Evolutionary conservation across 2,329 filamentous ascomycete genomes (phyloP), one percentile per base, ranked within the genome.

Genomic region (Botrytis squamosa): DNA sequence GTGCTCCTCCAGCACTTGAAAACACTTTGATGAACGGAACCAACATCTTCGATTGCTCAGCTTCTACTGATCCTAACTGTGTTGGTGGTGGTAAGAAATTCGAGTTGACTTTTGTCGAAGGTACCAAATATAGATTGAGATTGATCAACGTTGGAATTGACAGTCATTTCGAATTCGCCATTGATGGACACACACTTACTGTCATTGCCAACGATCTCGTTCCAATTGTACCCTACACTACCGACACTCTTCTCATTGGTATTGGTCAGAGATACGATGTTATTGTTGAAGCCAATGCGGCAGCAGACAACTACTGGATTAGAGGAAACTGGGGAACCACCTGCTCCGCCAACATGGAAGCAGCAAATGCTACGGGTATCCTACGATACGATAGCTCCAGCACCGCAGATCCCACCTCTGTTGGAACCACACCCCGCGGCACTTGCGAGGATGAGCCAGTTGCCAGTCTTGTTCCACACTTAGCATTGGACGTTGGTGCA

Each of bases 121-220:
- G 83, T 70, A 83, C 83, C 77, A 84, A 81, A 75, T 83, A 86
- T 75, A 79, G 82, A 63, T 77, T 87, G 49, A 80, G 83, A 57
- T 74, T 86, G 49, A 81, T 87, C 78, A 87, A 87, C 78, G 82
- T 81, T 22, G 83, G 82, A 25, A 81, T 85, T 18, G 84, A 84
- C 74, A 83, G 82, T 49, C 83, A 83, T 74, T 84, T 86, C 76
- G 80, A 79, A 60, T 88, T 88, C 76, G 83, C 82, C 49, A 87
- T 89, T 74, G 87, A 89, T 79, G 85, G 86, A 69, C 89, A 91
- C 79, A 84, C 79, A 0, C 79, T 91, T 76, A 86, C 83, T 0
- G 88, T 91, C 52, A 88, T 91, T 57, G 84, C 85, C 0, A 82
- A 81, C n/a, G 90, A 90, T 74, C 81, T 91, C 6, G 87, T 91